Evolutionary conservation across 73 alveolate species (phyloP), one percentile per base, ranked within the genome.

Genomic region (Blepharisma japonicum): DNA sequence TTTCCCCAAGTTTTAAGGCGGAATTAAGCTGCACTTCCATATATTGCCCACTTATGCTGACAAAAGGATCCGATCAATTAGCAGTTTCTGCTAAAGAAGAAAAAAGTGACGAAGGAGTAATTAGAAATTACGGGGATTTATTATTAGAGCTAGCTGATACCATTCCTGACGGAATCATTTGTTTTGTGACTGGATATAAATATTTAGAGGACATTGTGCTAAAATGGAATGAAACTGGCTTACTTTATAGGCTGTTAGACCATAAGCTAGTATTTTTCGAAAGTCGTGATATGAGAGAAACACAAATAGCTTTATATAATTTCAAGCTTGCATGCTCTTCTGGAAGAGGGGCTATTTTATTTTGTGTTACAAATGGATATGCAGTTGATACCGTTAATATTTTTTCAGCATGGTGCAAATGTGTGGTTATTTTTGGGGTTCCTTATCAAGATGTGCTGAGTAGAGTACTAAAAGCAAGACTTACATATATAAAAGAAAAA

Each of bases 291-390:
- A 78, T 86, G 27, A 81, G 71, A 27, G 86, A 93, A 71, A 93
- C 95, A 54, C 85, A 88, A 11, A 45, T 81, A 18, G 82, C 89
- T 47, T 79, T 89, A n/a, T 90, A 85, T 66, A 87, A 87, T 71
- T 90, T 72, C 76, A 85, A 92, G 74, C 55, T 81, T 55, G 91
- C 94, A 6, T 93, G 98, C 54, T 96, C 90, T 72, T 71, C 84
- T 32, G 98, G 98, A 7, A 84, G 98, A 68, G 98, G 98, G n/a
- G 98, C 96, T 7, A 92, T 91, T 6, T 87, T 93, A 71, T 82
- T 93, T 76, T 79, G 93, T 56, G 91, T 93, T 56, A 95, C 96
- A 18, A 87, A 96, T 77, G 98, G 96, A 20, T 90, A 93, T 51
- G 91, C 87, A 20, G 94, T 95, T 18, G 96, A 93, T 54, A 95